Evolutionary conservation across 371 early-diverging fungal genomes (phyloP).

Genomic region (Apophysomyces trapeziformis): DNA sequence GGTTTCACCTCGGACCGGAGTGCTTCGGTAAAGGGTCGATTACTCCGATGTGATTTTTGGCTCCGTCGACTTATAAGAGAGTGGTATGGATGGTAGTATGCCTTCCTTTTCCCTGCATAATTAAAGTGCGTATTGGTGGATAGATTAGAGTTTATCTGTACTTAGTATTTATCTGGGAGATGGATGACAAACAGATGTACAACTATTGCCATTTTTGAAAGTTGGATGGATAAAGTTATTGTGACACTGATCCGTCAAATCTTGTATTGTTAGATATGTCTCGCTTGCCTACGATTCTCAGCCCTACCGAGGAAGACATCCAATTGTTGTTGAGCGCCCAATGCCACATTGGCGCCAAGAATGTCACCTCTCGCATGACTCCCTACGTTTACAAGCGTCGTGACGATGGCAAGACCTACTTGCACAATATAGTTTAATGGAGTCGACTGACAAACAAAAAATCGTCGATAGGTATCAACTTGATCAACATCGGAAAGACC

Average conservation of each 20-base stretch:
- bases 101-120: slow-evolving; percentile 4
- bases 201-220: slow-evolving; percentile 3
- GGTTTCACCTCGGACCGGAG: background rate
- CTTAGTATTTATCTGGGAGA: background rate
- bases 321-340: slow-evolving; percentile 93
- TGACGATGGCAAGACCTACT: slow-evolving; percentile 71
- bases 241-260: background rate
- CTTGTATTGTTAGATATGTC: background rate
- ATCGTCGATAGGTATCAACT: slow-evolving; percentile 61
- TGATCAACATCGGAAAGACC: slow-evolving; percentile 98
- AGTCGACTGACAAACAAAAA: background rate
- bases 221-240: slow-evolving; percentile 1
- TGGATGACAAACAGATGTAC: slow-evolving; percentile 9
- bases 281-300: slow-evolving; percentile 44
- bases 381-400: slow-evolving; percentile 95
- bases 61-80: background rate
- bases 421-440: background rate
- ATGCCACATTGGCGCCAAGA: slow-evolving; percentile 91
- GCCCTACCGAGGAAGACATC: slow-evolving; percentile 88
- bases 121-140: background rate
- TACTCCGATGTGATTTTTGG: background rate
- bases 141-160: background rate
- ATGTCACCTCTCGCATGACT: slow-evolving; percentile 87
- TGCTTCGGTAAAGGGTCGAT: background rate
- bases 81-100: background rate